Base-by-base conservation (phyloP, 352 stramenopile species). In the Phytophthora litchii region DNA sequence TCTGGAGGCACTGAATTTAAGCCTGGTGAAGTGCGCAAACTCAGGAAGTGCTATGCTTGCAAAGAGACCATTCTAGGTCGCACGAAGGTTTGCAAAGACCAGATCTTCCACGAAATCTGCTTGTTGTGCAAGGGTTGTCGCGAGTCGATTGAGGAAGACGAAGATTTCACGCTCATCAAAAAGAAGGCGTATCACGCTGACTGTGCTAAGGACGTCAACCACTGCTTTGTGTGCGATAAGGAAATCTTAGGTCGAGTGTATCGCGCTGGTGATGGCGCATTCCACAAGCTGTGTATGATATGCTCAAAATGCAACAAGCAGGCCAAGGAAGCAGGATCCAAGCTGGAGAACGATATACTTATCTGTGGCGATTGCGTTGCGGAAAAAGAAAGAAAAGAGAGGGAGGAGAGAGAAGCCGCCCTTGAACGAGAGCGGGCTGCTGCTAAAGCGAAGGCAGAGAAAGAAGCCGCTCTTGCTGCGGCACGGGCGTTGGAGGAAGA, bases 61-160 rank as follows among this genome's bases (percentile, higher is more conserved):
- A 89, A 89, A 51, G 84, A 94, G 57, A 94, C 84, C 11, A 94
- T 94, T 65, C 58, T 94, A 20, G 84, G 84, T 17, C 82, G 80
- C 55, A 92, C 82, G 34, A 89, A 90, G 64, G 79, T 67, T 34
- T 83, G 78, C 42, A 83, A 89, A 60, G 70, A 76, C 61, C 75
- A 94, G 53, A 90, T 94, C 52, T 94, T 92, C 57, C 84, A 94
- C 68, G 84, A 94, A 57, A 91, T 92, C 42, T 94, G 84, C 61
- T 65, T 94, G 47, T 64, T 92, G 27, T 92, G 84, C 25, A 81
- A 79, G 38, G 77, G 74, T 6, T 94, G 84, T 52, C 80, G 84
- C 17, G 84, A 91, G 34, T 67, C 74, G 14, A 94, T 94, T 47
- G 82, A 89, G 54, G 84, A 94, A 43, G 62, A 88, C 23, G 84